Evolutionary conservation across 306 rosid species (phyloP), one percentile per base, ranked within the genome.

Genomic region (Rubus parviflorus): DNA sequence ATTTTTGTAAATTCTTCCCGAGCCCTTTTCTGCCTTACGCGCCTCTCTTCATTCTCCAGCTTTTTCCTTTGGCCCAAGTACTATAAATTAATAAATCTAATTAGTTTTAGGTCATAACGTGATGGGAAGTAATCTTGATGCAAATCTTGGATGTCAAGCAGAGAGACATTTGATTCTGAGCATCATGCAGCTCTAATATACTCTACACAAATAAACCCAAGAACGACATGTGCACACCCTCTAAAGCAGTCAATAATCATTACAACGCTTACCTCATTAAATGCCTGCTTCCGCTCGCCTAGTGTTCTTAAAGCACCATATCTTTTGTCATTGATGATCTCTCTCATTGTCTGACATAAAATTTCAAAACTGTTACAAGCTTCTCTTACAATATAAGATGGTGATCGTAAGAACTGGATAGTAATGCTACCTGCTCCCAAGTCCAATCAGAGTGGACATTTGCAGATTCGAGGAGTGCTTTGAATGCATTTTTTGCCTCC

Each of bases 391-490:
- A 62, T 15, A 69, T 61, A 70, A 23, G 54, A 41, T 8, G 6
- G 47, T 38, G 15, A 53, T 37, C 75, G 72, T 40, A 77, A 43
- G 14, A 82, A 83, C 67, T 73, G 61, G 49, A 54, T 53, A 74
- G 20, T 43, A 74, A 77, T 52, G 48, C 80, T 77, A 96, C 99
- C 99, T 96, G 99, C 81, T 96, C 99, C 99, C 99, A 96, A 62
- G 97, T 86, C 99, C 99, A 96, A 88, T 96, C 99, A 80, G 99
- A 96, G 72, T 89, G 95, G 38, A 96, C 99, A 80, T 89, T 96
- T 35, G 78, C 97, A 68, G 93, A 92, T 83, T 96, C 99, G 85
- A 96, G 75, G 58, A 96, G 98, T 1, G 89, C 88, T 86, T 96
- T 96, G 78, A 96, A 96, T 53, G 98, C 97, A 79, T 81, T 91